Percentiles rank a stretch among this genome's conserved stretches.
Evolutionary conservation across 2,329 filamentous ascomycete genomes (phyloP).

Genomic region (Cadophora malorum): DNA sequence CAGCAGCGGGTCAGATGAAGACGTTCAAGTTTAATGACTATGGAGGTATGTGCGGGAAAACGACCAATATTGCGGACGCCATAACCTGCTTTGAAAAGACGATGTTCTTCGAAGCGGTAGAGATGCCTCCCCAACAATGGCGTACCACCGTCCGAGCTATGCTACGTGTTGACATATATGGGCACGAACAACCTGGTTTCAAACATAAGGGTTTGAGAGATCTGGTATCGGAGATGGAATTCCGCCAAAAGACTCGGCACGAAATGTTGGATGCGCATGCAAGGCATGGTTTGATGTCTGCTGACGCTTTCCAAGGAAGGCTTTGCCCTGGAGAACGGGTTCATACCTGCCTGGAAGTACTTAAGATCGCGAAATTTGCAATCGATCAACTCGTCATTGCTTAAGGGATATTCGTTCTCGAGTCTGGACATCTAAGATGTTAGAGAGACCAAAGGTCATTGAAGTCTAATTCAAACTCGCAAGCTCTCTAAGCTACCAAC

Average conservation of each 20-base stretch:
- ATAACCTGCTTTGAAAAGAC: slow-evolving; percentile 34
- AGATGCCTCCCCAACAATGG: slow-evolving; percentile 61
- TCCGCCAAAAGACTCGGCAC: slow-evolving; percentile 56
- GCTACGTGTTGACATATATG: slow-evolving; percentile 64
- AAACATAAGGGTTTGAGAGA: slow-evolving; percentile 59
- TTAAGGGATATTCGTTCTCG: slow-evolving; percentile 40
- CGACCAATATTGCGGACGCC: slow-evolving; percentile 24
- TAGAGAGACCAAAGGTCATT: background rate
- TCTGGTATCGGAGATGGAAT: slow-evolving; percentile 60
- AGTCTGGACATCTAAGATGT: background rate
- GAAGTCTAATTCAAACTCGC: background rate
- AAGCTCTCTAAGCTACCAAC: slow-evolving; percentile 49
- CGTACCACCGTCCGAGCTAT: slow-evolving; percentile 59
- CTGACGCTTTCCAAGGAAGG: slow-evolving; percentile 36
- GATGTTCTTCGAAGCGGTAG: slow-evolving; percentile 49
- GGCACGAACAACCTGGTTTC: slow-evolving; percentile 46
- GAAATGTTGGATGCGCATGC: slow-evolving; percentile 55
- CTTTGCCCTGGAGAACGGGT: slow-evolving; percentile 47
- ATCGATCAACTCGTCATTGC: slow-evolving; percentile 62
- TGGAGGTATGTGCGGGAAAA: slow-evolving; percentile 38
- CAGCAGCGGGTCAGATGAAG: slow-evolving; percentile 48
- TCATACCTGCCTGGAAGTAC: slow-evolving; percentile 57
- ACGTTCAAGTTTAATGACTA: slow-evolving; percentile 42
- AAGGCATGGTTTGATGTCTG: slow-evolving; percentile 33
- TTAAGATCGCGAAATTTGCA: slow-evolving; percentile 60